Evolutionary conservation across 768 basidiomycete species (phyloP).

Genomic region (Mycena amicta): DNA sequence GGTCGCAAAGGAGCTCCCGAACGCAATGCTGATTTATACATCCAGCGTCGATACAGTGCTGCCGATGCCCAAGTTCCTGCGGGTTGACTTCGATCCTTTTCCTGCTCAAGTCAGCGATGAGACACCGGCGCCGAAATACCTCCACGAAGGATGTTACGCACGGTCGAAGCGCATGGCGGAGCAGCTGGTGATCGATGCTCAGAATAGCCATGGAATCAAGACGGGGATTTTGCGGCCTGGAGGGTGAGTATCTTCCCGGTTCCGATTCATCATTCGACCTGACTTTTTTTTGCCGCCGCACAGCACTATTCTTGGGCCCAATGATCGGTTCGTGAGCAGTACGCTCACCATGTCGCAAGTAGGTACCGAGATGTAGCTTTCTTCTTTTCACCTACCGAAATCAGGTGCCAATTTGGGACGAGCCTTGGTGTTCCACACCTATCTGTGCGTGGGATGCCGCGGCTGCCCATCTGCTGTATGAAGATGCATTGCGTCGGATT

Average conservation of each 20-base stretch:
- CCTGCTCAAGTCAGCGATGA: conserved; percentile 45
- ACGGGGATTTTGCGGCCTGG: conserved; percentile 44
- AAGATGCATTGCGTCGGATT: conserved; percentile 31
- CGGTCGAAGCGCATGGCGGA: conserved; percentile 58
- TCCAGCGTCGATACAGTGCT: conserved; percentile 45
- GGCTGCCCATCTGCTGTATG: conserved; percentile 35
- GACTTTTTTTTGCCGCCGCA: neutral
- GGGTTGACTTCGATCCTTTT: conserved; percentile 28
- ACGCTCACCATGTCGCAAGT: conserved; percentile 31
- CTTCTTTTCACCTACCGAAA: too few species aligned
- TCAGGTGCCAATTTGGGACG: conserved; percentile 35
- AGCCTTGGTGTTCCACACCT: conserved; percentile 30
- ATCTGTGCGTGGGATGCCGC: conserved; percentile 40
- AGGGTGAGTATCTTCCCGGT: conserved; percentile 25
- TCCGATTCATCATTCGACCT: neutral
- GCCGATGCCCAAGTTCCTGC: conserved; percentile 39
- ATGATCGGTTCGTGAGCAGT: conserved; percentile 33
- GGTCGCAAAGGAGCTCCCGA: conserved; percentile 44
- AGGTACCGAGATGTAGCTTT: too few species aligned
- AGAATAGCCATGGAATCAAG: conserved; percentile 45
- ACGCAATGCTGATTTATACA: conserved; percentile 49
- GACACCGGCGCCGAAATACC: conserved; percentile 44
- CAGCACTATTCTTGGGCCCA: conserved; percentile 38
- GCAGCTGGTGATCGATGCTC: conserved; percentile 54
- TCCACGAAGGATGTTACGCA: conserved; percentile 51